Base-by-base conservation (phyloP, 352 stramenopile species). In the Blastocystis sp. region DNA sequence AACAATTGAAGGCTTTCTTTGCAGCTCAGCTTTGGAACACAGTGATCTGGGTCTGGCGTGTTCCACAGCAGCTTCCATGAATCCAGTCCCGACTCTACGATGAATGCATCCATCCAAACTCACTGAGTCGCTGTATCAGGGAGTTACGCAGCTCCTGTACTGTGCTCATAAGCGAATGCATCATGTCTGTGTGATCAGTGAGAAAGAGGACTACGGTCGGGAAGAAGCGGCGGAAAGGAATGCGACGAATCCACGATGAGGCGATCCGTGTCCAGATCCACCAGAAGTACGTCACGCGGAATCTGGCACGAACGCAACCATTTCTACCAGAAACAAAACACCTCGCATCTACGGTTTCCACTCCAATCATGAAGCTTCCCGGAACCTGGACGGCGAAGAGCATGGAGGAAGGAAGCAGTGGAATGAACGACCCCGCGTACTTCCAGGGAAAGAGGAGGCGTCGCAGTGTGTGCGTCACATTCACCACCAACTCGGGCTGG, bases 371-470 rank as follows among this genome's bases (percentile, higher is more conserved):
- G 65, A 78, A 78, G 18, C 65, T 56, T 14, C 65, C 65, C 4
- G 65, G 65, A 29, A 78, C 65, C n/a, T 78, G 65, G 7, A 78
- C 65, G n/a, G 65, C 65, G 3, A 78, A 38, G 21, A 78, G 42
- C 65, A 78, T 78, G 3, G 38, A 78, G 1, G 65, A 78, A 59
- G 65, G 65, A 56, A 78, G 65, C 1, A 78, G 65, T 27, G 65
- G 65, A 46, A 78, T 78, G 40, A 78, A 78, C 1, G 65, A 78
- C 2, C 65, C 65, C 11, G 65, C 65, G 32, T 56, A 78, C 27
- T 78, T 78, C 65, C 65, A 78, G 2, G 65, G 65, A 57, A 78
- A 78, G 18, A 78, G 49, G 3, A 78, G n/a, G 14, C 65, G 44
- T 29, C 44, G 9, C 24, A 78, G 32, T 38, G 44, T 78, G 49